A percentile compares a stretch with the other conserved stretches of the same genome.
Evolutionary conservation across 2,329 filamentous ascomycete species (phyloP).

Genomic region (Parastagonospora nodorum): DNA sequence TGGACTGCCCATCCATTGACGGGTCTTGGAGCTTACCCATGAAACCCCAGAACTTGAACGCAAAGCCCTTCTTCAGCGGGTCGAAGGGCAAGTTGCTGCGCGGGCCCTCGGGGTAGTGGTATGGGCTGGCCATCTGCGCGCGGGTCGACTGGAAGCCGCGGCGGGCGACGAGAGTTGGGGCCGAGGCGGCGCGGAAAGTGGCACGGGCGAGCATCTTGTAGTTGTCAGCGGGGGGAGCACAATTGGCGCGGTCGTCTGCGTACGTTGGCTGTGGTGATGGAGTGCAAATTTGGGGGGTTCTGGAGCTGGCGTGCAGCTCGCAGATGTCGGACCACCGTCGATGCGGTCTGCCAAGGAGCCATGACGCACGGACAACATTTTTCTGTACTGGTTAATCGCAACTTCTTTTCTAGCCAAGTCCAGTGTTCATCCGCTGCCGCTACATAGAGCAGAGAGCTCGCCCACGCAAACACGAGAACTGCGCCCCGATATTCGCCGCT

Average conservation of each 20-base stretch:
- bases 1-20: constrained; percentile 3
- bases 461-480: neutral
- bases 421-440: neutral
- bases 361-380: neutral
- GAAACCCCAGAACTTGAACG: constrained; percentile 80
- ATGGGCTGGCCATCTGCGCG: constrained; percentile 82
- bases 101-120: constrained; percentile 98
- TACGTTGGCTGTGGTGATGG: constrained; percentile 39
- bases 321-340: constrained; percentile 9
- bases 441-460: neutral
- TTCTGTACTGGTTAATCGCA: neutral
- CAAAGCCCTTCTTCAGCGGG: constrained; percentile 86
- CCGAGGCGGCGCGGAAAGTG: constrained; percentile 66
- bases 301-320: constrained; percentile 7
- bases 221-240: constrained; percentile 38
- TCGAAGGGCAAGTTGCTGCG: constrained; percentile 97
- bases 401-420: neutral
- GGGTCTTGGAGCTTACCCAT: constrained; percentile 60
- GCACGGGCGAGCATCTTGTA: constrained; percentile 77
- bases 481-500: no score
- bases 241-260: constrained; percentile 30
- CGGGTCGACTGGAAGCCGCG: constrained; percentile 94
- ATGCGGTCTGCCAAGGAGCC: neutral
- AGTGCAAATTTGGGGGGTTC: constrained; percentile 22
- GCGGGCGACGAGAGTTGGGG: constrained; percentile 72